Conservation (phyloP, 1,139 yeast genomes). For the Spathaspora sp. region DNA sequence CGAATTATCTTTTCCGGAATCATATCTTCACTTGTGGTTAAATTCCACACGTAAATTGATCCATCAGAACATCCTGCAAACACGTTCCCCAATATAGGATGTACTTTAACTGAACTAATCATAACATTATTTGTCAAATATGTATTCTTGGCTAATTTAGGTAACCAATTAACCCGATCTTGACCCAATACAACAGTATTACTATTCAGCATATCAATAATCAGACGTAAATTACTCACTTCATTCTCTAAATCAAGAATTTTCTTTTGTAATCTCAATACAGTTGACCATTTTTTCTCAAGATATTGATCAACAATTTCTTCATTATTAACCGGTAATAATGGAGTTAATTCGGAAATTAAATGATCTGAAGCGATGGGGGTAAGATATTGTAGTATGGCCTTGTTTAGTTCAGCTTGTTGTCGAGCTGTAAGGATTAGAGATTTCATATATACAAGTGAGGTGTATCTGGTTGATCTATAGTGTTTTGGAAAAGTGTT, state of each 20-base stretch:
- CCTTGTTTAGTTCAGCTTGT: slow-evolving; percentile 52
- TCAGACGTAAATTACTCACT: slow-evolving; percentile 37
- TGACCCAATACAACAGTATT: slow-evolving; percentile 14
- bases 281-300: slow-evolving; percentile 89
- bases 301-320: slow-evolving; percentile 50
- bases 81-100: slow-evolving; percentile 67
- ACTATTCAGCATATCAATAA: slow-evolving; percentile 29
- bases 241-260: slow-evolving; percentile 60
- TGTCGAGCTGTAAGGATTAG: slow-evolving; percentile 50
- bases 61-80: slow-evolving; percentile 79
- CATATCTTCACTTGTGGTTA: slow-evolving; percentile 50
- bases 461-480: background rate
- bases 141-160: slow-evolving; percentile 50
- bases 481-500: background rate
- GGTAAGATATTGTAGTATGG: slow-evolving; percentile 54
- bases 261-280: slow-evolving; percentile 72
- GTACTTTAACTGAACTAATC: slow-evolving; percentile 65
- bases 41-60: slow-evolving; percentile 69
- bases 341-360: slow-evolving; percentile 13
- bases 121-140: slow-evolving; percentile 60
- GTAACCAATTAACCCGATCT: slow-evolving; percentile 67
- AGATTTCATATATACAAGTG: slow-evolving; percentile 6
- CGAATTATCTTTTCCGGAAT: slow-evolving; percentile 65
- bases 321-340: slow-evolving; percentile 18
- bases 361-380: slow-evolving; percentile 23